A percentile compares a stretch with the other conserved stretches of the same genome.
Conservation (phyloP, 2,329 filamentous ascomycete genomes). For the Cyphellophora europaea region DNA sequence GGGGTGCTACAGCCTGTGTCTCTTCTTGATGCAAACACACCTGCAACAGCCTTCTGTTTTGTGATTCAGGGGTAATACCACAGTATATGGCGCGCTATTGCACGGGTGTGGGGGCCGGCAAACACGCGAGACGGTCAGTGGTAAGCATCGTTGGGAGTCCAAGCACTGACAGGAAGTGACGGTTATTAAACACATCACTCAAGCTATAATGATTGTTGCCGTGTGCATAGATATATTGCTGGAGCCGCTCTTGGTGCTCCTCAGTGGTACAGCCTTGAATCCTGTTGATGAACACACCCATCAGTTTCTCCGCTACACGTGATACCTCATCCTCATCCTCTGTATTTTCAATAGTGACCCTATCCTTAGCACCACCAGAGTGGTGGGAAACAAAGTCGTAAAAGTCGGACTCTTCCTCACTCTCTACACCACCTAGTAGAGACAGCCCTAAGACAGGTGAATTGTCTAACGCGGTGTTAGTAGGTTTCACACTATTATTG, state of each 20-base stretch:
- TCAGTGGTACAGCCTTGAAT: not conserved
- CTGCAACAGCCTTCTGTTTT: not conserved
- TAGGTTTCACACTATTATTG: no score
- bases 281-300: not conserved
- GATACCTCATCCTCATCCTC: constrained; percentile 1
- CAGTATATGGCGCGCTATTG: not conserved
- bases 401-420: not conserved
- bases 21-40: constrained; percentile 1
- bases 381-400: no score
- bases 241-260: not conserved
- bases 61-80: not conserved
- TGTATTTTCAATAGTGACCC: no score
- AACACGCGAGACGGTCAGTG: not conserved
- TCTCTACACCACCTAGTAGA: no score
- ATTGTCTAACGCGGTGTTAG: no score
- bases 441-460: no score
- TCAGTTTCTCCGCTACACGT: not conserved
- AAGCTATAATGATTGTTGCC: constrained; percentile 1
- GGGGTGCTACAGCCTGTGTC: not conserved
- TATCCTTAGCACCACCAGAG: no score
- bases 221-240: not conserved
- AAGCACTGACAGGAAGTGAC: not conserved
- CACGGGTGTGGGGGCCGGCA: not conserved
- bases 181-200: constrained; percentile 1
- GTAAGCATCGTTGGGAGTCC: not conserved